Conservation (phyloP, 179 eudicot species). For the Spergularia azorica region DNA sequence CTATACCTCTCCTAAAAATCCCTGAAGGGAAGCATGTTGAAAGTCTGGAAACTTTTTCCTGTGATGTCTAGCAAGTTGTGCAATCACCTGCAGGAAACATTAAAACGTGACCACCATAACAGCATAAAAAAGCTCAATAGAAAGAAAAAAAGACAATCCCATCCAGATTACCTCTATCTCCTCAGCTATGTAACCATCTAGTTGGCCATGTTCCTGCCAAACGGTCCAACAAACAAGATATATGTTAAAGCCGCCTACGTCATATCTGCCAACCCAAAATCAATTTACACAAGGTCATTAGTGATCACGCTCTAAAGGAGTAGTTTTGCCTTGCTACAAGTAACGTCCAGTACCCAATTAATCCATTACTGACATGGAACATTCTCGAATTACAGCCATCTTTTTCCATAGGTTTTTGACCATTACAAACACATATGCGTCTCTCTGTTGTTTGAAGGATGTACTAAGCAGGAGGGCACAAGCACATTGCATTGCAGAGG, state of each 20-base stretch:
- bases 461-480: not conserved
- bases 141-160: not conserved
- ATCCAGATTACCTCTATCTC: slow-evolving; percentile 52
- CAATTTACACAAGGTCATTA: not conserved
- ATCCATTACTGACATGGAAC: too few species aligned
- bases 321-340: too few species aligned
- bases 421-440: too few species aligned
- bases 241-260: not conserved
- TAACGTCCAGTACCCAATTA: too few species aligned
- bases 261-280: not conserved
- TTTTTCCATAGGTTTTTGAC: too few species aligned
- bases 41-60: slow-evolving; percentile 58
- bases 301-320: too few species aligned
- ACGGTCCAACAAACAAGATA: not conserved
- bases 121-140: not conserved
- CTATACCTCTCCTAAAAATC: slow-evolving; percentile 51
- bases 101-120: slow-evolving; percentile 16
- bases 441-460: too few species aligned
- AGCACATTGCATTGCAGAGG: not conserved
- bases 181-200: slow-evolving; percentile 50
- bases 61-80: slow-evolving; percentile 59
- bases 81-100: slow-evolving; percentile 54
- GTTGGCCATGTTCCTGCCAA: slow-evolving; percentile 57
- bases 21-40: slow-evolving; percentile 36
- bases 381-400: too few species aligned